Evolutionary conservation across 192 early-diverging fungal species (phyloP), one percentile per base, ranked within the genome.

Genomic region (Phycomyces blakesleeanus): DNA sequence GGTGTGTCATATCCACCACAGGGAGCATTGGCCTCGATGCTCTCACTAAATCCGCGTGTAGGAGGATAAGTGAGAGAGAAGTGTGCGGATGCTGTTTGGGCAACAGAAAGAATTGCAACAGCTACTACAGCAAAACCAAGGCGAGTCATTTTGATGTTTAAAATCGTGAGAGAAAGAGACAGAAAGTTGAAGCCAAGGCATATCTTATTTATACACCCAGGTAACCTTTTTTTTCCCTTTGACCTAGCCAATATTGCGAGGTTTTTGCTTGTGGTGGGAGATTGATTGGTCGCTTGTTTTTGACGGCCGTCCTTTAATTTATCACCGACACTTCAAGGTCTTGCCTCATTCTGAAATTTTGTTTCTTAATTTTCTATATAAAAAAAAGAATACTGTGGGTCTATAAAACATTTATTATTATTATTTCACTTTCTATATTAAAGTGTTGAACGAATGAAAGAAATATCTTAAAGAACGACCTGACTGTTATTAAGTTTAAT

Each of bases 1-100:
- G 68, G 73, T 3, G 67, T 52, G 21, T 73, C 55, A 59, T 72
- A 83, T 7, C 74, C 74, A 49, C 81, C 81, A 55, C 83, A 85
- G 38, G 81, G 83, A 18, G 57, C 77, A 27, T 55, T 72, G 7
- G 71, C 64, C 27, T 85, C 81, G 5, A 50, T 71, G 34, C 55
- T 54, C 3, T 82, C 81, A 41, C 42, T 53, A 24, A 82, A 82
- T 14, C 76, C 76, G 41, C 83, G 71, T 14, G 78, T 22, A 5
- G 55, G 16, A 47, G 83, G 83, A 44, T 79, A 78, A 20, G 63
- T 67, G 18, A 85, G 63, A 27, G 71, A 66, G 44, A 61, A 85
- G 56, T 85, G 83, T 18, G 82, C 82, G 54, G 60, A 63, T 7
- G 63, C 76, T 39, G 63, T 68, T 37, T 69, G 69, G 12, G 68